Evolutionary conservation across 164 flowering plant genomes (phyloP), one percentile per base, ranked within the genome.

Genomic region (Macadamia tetraphylla): DNA sequence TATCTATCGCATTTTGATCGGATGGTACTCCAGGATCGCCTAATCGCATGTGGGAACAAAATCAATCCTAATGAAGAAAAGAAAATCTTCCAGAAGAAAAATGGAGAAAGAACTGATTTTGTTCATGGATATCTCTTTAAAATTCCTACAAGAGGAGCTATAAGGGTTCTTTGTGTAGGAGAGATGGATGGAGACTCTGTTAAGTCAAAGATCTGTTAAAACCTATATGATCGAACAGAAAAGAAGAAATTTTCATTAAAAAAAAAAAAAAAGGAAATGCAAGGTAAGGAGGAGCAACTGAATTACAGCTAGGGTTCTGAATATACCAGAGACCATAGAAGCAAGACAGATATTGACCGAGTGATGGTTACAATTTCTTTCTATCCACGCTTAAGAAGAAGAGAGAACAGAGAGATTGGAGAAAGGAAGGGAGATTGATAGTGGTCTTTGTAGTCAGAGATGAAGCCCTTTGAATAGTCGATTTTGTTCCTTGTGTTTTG

Each of bases 231-330:
- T 59, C 59, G 67, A 23, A 44, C 0, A 12, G 32, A 4, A 23
- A 62, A 0, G 23, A 23, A 23, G 23, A 23, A 23, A 23, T 23
- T 23, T 23, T 23, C 23, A 63, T 42, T 29, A 15, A 56, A 51
- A 60, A 11, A 55, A 14, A 55, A 14, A 51, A 18, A 3, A 43
- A 43, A 5, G 7, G 13, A 29, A 23, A 18, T 3, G 31, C 11
- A 53, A 35, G 2, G 46, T 23, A 51, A 6, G 43, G 67, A 18
- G 1, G 52, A 52, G 18, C 71, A 81, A 87, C 90, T 86, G 85
- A 67, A 76, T 68, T 10, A 77, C 60, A 70, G 82, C 72, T 64
- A 84, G 77, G 72, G 90, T 75, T 74, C 82, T 85, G 57, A 82
- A 49, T 18, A 86, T 64, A 75, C 70, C 3, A 83, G 23, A 60